phyloP scores from a whole-genome alignment of 192 early-diverging fungal genomes.

The Umbelopsis isabellina region DNA sequence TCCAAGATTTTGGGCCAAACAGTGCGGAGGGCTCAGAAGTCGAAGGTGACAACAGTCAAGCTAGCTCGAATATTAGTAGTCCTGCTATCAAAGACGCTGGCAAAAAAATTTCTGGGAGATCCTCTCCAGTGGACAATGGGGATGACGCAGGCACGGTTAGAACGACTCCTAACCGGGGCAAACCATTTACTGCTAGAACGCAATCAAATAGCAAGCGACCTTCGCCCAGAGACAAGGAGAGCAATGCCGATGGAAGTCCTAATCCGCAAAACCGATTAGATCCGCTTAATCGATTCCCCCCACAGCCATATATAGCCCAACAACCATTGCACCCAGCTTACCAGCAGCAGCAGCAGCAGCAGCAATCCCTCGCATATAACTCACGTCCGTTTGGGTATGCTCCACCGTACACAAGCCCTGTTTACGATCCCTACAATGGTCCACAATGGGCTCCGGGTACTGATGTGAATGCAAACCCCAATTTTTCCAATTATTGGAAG shows the following conservation, averaged over 20 bases:
- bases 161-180: not conserved
- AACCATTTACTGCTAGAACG: not conserved
- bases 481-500: constrained; percentile 15
- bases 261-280: not conserved
- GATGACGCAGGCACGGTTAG: not conserved
- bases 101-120: constrained; percentile 3
- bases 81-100: not conserved
- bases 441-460: not conserved
- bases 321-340: constrained; percentile 6
- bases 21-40: constrained; percentile 8
- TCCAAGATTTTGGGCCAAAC: constrained; percentile 50
- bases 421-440: not conserved
- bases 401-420: not conserved
- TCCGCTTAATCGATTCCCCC: not conserved
- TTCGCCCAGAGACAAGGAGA: constrained; percentile 10
- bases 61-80: constrained; percentile 8
- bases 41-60: not conserved
- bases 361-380: not conserved
- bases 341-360: not conserved
- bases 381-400: constrained; percentile 14
- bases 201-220: not conserved
- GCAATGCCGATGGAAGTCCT: not conserved
- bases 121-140: not conserved
- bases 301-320: constrained; percentile 9
- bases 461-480: not conserved